Base-by-base conservation (phyloP, 2,329 filamentous ascomycete genomes). In the Penicillium freii region DNA sequence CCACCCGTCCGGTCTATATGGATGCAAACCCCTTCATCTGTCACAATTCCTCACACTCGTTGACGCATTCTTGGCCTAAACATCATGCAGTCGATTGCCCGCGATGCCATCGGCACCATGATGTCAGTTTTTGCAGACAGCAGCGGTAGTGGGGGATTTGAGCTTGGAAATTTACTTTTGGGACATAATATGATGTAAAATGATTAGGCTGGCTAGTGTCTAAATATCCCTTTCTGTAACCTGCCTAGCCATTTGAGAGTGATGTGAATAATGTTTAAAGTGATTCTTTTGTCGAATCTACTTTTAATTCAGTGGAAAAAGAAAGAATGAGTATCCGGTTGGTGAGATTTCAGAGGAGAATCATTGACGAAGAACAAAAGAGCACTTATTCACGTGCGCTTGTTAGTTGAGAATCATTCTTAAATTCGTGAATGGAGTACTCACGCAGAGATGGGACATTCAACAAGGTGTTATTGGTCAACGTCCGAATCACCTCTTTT, bases 21-120 rank as follows among this genome's bases (percentile, higher is more conserved):
- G 52, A 62, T 10, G n/a, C 36, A 27, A 68, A 68, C 44, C 66
- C 66, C n/a, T 57, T 63, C 13, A 63, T 68, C 19, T 57, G 51
- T 25, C 54, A 59, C 13, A 57, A 59, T 7, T 57, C 63, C 8
- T 55, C 60, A 7, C 66, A 68, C 25, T 67, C 66, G 1, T 64
- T 68, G 44, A 67, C 64, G 29, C 66, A 68, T 40, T 57, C 57
- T 19, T 63, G 60, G 52, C 63, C 62, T 8, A 59, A 54, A 17
- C 62, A 67, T 53, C 50, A 48, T 21, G 27, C 54, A 1, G 57
- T 57, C 10, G 52, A 64, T 39, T 67, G 66, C 45, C 45, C 58
- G 19, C 55, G 66, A 33, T 67, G 66, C 33, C 51, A 59, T 52
- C 51, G 54, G 21, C 50, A 56, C 23, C 54, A 60, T 19, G 47